Percentiles rank a stretch among this genome's conserved stretches.
Evolutionary conservation across 1,284 basidiomycete species (phyloP).

Genomic region (Sphagnurus paluster): DNA sequence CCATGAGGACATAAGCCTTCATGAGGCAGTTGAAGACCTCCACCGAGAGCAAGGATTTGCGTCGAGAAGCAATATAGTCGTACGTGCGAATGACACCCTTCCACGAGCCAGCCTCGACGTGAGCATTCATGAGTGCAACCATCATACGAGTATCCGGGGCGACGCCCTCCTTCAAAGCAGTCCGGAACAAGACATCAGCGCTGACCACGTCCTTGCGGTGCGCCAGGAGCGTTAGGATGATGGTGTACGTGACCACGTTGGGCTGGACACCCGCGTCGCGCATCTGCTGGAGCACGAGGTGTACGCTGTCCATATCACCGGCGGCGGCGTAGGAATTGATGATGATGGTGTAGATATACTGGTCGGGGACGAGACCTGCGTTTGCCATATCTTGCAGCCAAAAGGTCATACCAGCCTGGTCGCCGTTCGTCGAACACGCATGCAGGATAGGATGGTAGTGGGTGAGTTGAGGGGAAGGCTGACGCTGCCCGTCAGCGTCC

Average conservation of each 20-base stretch:
- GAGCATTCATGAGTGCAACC: constrained; percentile 79
- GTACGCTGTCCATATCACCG: constrained; percentile 58
- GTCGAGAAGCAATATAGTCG: constrained; percentile 58
- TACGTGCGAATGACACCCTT: constrained; percentile 70
- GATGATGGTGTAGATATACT: constrained; percentile 59
- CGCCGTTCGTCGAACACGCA: constrained; percentile 50
- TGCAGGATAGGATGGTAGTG: constrained; percentile 62
- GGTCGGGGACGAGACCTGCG: constrained; percentile 51
- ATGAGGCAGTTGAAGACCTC: constrained; percentile 78
- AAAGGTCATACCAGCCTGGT: constrained; percentile 51
- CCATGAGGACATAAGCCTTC: constrained; percentile 83
- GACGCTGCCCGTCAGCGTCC: constrained; percentile 25
- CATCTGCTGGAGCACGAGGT: constrained; percentile 66
- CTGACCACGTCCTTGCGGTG: constrained; percentile 64
- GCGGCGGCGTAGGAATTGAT: constrained; percentile 60
- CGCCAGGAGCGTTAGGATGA: constrained; percentile 70
- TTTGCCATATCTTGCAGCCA: constrained; percentile 60
- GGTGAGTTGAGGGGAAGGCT: constrained; percentile 39
- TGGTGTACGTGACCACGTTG: constrained; percentile 62
- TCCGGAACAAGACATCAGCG: constrained; percentile 69
- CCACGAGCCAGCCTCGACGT: constrained; percentile 85
- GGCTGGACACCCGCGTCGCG: constrained; percentile 48
- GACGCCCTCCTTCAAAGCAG: constrained; percentile 61
- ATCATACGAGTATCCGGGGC: constrained; percentile 66
- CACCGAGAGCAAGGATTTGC: constrained; percentile 44